Base-by-base conservation (phyloP, 78 protist species). In the Monocercomonoides exilis region DNA sequence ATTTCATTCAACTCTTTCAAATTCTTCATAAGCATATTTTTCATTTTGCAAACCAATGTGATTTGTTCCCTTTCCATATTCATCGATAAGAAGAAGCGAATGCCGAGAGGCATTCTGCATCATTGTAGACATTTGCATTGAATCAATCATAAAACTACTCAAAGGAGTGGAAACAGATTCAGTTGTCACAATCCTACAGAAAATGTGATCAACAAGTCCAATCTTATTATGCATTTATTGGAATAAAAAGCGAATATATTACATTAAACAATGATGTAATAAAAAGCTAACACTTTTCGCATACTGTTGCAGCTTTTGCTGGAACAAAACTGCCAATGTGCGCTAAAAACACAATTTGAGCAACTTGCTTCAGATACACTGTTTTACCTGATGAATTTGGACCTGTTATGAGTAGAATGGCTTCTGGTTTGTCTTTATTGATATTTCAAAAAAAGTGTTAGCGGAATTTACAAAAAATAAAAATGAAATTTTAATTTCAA, bases 321-420 rank as follows among this genome's bases (percentile, higher is more conserved):
- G 99, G 99, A 3, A 97, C 99, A 81, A 54, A 94, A 41, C 44
- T 33, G 4, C 94, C 94, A 21, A 92, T n/a, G 45, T 92, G 94
- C 35, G 93, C 91, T 3, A 92, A 43, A 77, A 45, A 85, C 1
- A 4, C 81, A 34, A 77, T 43, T 11, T 92, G 0, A 0, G 45
- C 94, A 5, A 90, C 93, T 35, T 85, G 87, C 41, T 41, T 33
- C 41, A 79, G 21, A 79, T 33, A 79, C 6, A 21, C 21, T 21
- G 82, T 36, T 6, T 79, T 79, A 4, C 82, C 82, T 5, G 6
- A 33, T 21, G 21, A 4, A 21, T 79, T 79, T 41, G 82, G 82
- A 41, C 82, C 82, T 5, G 82, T 79, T 6, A 79, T 79, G 82
- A 79, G n/a, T 21, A 6, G 21, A 29, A 54, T 54, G 11, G 70